phyloP scores from a whole-genome alignment of 768 basidiomycete species.

The Suillus brevipes region DNA sequence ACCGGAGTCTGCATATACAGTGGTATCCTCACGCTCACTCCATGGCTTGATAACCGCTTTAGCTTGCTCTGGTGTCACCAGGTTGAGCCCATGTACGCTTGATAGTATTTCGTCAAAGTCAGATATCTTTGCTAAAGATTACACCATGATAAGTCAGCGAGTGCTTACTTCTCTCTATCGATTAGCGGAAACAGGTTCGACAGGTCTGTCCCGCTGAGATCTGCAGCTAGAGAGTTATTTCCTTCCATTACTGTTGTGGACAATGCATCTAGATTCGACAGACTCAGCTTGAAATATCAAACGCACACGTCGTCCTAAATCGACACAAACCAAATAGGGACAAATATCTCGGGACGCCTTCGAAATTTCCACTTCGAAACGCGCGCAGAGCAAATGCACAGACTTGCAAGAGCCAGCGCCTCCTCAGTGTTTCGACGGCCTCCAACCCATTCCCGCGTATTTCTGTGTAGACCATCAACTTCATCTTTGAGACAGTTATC shows the following conservation, averaged over 20 bases:
- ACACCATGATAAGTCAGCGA: background rate
- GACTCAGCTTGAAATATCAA: background rate
- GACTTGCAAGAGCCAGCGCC: conserved; percentile 18
- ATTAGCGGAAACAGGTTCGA: conserved; percentile 61
- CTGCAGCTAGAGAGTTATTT: conserved; percentile 44
- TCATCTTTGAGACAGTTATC: conserved; percentile 18
- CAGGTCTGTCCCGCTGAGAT: conserved; percentile 46
- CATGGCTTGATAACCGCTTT: conserved; percentile 78
- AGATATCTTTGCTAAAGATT: background rate
- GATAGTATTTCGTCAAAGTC: conserved; percentile 6
- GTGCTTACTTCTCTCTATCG: conserved; percentile 65
- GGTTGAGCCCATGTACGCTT: conserved; percentile 80
- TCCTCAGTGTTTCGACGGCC: conserved; percentile 16
- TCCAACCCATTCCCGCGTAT: conserved; percentile 7
- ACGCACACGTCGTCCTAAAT: conserved; percentile 14
- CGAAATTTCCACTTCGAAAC: conserved; percentile 17
- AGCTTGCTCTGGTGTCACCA: conserved; percentile 79
- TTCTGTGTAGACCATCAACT: background rate
- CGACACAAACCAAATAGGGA: conserved; percentile 20
- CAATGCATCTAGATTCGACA: background rate
- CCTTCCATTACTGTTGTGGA: conserved; percentile 17
- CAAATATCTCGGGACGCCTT: conserved; percentile 6
- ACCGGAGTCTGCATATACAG: conserved; percentile 52
- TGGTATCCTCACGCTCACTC: conserved; percentile 71
- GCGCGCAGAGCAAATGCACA: conserved; percentile 25